Percentiles rank a stretch among this genome's conserved stretches.
Conservation (phyloP, 1,284 basidiomycete genomes). For the Ganoderma sp. region DNA sequence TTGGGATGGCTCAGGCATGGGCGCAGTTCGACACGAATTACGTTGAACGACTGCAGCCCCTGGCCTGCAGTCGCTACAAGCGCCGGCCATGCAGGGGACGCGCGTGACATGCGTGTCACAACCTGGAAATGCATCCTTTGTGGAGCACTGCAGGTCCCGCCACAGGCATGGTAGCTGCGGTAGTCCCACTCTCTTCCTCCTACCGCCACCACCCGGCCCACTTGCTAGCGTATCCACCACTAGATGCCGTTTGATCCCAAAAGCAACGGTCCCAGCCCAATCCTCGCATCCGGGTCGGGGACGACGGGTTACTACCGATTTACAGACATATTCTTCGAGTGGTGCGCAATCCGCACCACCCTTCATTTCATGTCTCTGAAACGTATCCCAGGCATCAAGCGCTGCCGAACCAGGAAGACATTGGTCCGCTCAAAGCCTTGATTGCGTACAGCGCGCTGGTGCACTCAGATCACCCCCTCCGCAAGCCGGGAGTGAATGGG, state of each 20-base stretch:
- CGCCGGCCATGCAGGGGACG: not conserved
- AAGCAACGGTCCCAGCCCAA: slow-evolving; percentile 1
- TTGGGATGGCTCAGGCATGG: not conserved
- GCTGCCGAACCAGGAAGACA: slow-evolving; percentile 55
- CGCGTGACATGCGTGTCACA: not conserved
- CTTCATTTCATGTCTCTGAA: slow-evolving; percentile 11
- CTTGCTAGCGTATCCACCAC: not conserved
- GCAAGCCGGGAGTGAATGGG: slow-evolving; percentile 62
- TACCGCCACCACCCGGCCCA: not conserved
- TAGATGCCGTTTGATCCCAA: slow-evolving; percentile 14
- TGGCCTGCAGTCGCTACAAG: too few species aligned
- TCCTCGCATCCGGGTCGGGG: not conserved
- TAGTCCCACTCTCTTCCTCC: slow-evolving; percentile 13
- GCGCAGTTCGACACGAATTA: not conserved
- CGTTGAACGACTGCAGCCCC: too few species aligned
- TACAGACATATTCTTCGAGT: slow-evolving; percentile 80
- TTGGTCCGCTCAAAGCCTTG: slow-evolving; percentile 70
- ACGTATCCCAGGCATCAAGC: slow-evolving; percentile 47
- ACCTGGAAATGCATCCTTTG: slow-evolving; percentile 20
- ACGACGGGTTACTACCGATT: slow-evolving; percentile 72
- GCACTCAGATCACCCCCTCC: slow-evolving; percentile 76
- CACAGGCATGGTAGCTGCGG: slow-evolving; percentile 25
- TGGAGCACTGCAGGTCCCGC: slow-evolving; percentile 1
- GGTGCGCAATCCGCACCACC: slow-evolving; percentile 46
- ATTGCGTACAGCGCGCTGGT: slow-evolving; percentile 69